These are phyloP conservation scores for Fusarium sp. DNA, from an alignment of 2,329 filamentous ascomycete species.

Conservation along the genomic window DNA sequence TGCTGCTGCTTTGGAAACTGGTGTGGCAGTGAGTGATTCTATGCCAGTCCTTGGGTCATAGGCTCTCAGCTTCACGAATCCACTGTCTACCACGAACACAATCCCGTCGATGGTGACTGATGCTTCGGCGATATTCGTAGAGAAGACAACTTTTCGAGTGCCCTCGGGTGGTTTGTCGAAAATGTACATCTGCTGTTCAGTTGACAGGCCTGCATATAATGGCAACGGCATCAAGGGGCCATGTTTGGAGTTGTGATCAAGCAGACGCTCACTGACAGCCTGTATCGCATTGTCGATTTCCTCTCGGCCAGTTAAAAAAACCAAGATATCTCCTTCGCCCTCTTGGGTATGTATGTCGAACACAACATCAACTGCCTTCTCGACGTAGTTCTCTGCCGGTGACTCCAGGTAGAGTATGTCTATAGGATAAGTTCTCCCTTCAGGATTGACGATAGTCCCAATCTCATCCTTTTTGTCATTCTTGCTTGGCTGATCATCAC, in stretches of 20 bases:
- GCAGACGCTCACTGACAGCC: conserved; percentile 78
- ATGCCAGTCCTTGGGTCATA: conserved; percentile 89
- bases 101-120: conserved; percentile 95
- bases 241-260: conserved; percentile 62
- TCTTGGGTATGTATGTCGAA: conserved; percentile 90
- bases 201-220: conserved; percentile 88
- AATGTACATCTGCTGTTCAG: conserved; percentile 94
- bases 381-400: conserved; percentile 87
- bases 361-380: conserved; percentile 83
- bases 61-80: conserved; percentile 89
- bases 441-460: conserved; percentile 78
- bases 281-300: conserved; percentile 90
- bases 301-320: conserved; percentile 93
- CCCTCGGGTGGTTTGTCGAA: conserved; percentile 87
- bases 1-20: conserved; percentile 92
- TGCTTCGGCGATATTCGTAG: conserved; percentile 96
- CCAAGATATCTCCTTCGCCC: conserved; percentile 84
- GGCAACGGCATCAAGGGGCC: conserved; percentile 66
- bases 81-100: conserved; percentile 89
- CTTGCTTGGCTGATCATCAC: conserved; percentile 52
- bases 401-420: conserved; percentile 84
- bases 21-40: conserved; percentile 84
- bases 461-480: conserved; percentile 49
- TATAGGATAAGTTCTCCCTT: conserved; percentile 90
- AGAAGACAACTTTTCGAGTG: conserved; percentile 90